Evolutionary conservation across 208 protist species (phyloP).

Genomic region (Acanthamoeba divionensis): DNA sequence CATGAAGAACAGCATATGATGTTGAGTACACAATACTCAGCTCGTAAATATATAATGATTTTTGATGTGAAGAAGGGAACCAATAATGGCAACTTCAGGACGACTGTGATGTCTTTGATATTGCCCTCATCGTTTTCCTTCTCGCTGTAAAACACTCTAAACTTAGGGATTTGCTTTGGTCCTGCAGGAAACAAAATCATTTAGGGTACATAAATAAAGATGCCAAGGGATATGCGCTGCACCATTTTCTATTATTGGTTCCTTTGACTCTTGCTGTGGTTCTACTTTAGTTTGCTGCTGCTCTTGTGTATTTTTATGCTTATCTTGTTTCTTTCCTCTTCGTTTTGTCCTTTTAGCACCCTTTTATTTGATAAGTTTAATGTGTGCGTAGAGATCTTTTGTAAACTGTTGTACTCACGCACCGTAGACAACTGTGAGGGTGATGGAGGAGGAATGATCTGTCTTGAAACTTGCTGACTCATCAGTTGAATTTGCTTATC

Average conservation of each 20-base stretch:
- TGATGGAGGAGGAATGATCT: neutral
- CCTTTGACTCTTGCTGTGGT: neutral
- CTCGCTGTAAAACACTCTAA: constrained; percentile 33
- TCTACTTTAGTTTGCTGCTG: neutral
- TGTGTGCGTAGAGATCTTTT: too few species aligned
- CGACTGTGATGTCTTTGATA: constrained; percentile 38
- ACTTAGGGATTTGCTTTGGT: too few species aligned
- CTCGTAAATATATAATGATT: neutral
- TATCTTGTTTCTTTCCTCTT: neutral
- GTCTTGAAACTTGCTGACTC: neutral
- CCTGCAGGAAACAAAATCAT: too few species aligned
- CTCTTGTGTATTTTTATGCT: neutral
- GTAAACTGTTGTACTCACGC: too few species aligned
- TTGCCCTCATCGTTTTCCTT: constrained; percentile 30
- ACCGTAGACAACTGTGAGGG: neutral
- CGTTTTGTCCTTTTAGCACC: constrained; percentile 7
- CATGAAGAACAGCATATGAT: neutral
- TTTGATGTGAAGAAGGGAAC: too few species aligned
- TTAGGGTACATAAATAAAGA: too few species aligned
- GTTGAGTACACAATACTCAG: neutral
- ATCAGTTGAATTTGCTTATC: neutral
- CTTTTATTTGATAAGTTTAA: too few species aligned
- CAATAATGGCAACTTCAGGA: neutral
- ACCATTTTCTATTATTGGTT: neutral
- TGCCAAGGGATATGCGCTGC: too few species aligned